Evolutionary conservation across 306 rosid genomes (phyloP).

Genomic region (Macrotyloma uniflorum): DNA sequence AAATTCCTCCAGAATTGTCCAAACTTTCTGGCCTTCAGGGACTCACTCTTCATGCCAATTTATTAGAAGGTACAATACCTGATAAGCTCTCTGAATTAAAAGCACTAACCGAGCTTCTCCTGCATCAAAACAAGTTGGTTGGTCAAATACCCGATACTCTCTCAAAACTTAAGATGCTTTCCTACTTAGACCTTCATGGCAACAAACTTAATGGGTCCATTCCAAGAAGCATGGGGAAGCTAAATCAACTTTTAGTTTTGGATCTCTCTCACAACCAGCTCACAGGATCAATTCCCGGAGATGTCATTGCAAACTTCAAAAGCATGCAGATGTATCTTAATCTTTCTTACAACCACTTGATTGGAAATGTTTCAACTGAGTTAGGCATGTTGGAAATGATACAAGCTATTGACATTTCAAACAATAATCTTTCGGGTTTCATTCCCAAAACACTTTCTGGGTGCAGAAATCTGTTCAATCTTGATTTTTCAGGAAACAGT

Average conservation of each 20-base stretch:
- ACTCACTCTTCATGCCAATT: constrained; percentile 55
- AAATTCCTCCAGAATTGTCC: constrained; percentile 63
- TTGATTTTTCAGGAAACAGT: constrained; percentile 79
- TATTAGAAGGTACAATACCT: constrained; percentile 70
- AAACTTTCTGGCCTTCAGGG: constrained; percentile 77
- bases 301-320: constrained; percentile 54
- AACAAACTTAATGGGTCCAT: constrained; percentile 72
- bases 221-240: constrained; percentile 64
- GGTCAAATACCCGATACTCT: constrained; percentile 76
- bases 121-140: constrained; percentile 63
- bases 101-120: constrained; percentile 46
- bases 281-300: constrained; percentile 63
- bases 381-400: constrained; percentile 72
- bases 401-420: constrained; percentile 77
- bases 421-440: constrained; percentile 72
- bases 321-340: constrained; percentile 67
- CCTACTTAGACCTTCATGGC: constrained; percentile 63
- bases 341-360: constrained; percentile 73
- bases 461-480: constrained; percentile 66
- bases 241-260: constrained; percentile 49
- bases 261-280: constrained; percentile 77
- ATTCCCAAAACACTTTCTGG: constrained; percentile 64
- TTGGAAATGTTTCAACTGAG: constrained; percentile 70
- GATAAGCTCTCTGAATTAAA: constrained; percentile 58
- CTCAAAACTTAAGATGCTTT: constrained; percentile 72